Base-by-base conservation (phyloP, 768 basidiomycete genomes). In the Mycena chlorophos region DNA sequence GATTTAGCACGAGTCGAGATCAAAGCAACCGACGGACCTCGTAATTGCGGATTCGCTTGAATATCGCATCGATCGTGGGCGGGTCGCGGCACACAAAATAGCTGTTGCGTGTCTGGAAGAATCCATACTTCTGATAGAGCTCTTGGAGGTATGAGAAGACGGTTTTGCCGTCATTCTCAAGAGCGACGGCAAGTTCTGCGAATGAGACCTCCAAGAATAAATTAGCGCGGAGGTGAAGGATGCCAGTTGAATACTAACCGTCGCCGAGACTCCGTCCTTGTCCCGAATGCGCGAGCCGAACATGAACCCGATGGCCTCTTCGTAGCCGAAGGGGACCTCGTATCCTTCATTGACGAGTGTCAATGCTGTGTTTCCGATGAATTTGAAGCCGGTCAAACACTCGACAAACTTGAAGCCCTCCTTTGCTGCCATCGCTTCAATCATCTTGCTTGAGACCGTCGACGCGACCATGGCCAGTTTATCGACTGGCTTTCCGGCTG, bases 251-350 rank as follows among this genome's bases (percentile, higher is more conserved):
- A 3, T 31, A 64, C 70, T 63, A 62, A 92, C 92, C 22, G 86
- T 84, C 4, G 91, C 91, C 48, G 88, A 81, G 49, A 95, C 83
- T 2, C 93, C 93, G 66, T 95, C 93, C 67, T 95, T 95, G 68
- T 95, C 93, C 30, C 88, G 78, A 61, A 94, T 82, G 25, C 84
- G 75, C 14, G 81, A 74, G 25, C 90, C 89, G 68, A 92, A 85
- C 91, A 94, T 94, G 66, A 83, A 95, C 3, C 93, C 93, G 52
- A 95, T 94, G 1, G 94, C 93, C 71, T 95, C 93, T 66, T 95
- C 93, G 64, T 95, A 95, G 10, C 87, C 91, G 64, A 94, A 94
- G 0, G 81, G 83, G 10, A 88, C 86, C 38, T 86, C 80, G 63
- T 81, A 90, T 2, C 91, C 92, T 34, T 84, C 71, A 39, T 72